These are phyloP conservation scores for Marchantia paleacea DNA, from an alignment of 225 moss, liverwort and hornwort species.

Conservation along the genomic window DNA sequence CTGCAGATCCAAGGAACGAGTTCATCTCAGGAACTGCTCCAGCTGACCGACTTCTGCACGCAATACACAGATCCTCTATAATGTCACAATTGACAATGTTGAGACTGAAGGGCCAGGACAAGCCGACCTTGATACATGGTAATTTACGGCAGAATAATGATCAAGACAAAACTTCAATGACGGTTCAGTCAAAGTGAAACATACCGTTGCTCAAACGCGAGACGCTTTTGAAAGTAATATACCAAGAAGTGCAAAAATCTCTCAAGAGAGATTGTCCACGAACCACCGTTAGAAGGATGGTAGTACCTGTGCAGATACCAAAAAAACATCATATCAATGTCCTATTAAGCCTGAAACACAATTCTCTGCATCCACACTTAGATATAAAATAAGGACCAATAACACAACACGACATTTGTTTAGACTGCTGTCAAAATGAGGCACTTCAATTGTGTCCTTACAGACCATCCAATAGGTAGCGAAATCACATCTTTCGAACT, in stretches of 20 bases:
- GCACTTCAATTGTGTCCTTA: no score
- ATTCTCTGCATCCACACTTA: neutral
- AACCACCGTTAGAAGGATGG: slow-evolving; percentile 98
- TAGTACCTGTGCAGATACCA: slow-evolving; percentile 57
- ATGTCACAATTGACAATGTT: neutral
- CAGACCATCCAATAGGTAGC: no score
- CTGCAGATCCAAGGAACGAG: slow-evolving; percentile 55
- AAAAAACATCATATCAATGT: neutral
- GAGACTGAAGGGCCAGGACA: neutral
- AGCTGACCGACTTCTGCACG: slow-evolving; percentile 37
- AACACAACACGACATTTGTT: neutral
- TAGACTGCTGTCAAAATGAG: no score
- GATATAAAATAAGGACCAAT: neutral
- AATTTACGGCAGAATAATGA: neutral
- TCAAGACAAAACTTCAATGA: neutral
- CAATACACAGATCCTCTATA: neutral
- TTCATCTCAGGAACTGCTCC: slow-evolving; percentile 20
- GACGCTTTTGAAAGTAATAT: slow-evolving; percentile 83
- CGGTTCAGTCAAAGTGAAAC: slow-evolving; percentile 9
- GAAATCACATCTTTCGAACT: no score
- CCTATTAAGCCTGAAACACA: neutral
- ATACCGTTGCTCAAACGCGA: slow-evolving; percentile 67
- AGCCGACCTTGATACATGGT: neutral
- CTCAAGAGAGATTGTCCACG: slow-evolving; percentile 91
- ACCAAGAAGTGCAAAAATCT: slow-evolving; percentile 85